phyloP scores from a whole-genome alignment of 495 filamentous ascomycete species.

The Podospora appendiculata region DNA sequence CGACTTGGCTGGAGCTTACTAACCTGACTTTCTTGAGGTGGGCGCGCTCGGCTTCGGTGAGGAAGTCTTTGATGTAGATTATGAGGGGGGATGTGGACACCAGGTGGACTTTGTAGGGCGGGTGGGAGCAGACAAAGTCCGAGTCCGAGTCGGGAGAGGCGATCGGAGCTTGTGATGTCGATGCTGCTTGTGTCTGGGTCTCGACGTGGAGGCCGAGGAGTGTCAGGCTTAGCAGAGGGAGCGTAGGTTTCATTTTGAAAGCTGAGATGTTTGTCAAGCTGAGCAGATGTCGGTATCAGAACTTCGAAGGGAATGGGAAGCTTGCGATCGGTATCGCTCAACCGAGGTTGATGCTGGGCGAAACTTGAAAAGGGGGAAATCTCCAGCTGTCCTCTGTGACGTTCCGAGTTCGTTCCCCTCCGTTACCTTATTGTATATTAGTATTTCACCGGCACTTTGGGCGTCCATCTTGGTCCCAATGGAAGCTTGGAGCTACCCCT shows the following conservation, averaged over 20 bases:
- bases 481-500: too few species aligned
- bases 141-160: conserved; percentile 4
- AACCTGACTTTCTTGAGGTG: conserved; percentile 28
- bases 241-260: too few species aligned
- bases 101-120: conserved; percentile 36
- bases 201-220: not conserved
- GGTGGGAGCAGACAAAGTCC: conserved; percentile 22
- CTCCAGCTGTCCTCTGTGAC: too few species aligned
- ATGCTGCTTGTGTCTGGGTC: not conserved
- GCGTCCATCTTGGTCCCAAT: too few species aligned
- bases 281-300: not conserved
- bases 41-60: conserved; percentile 26
- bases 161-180: conserved; percentile 18
- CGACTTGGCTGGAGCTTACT: conserved; percentile 36
- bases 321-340: not conserved
- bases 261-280: too few species aligned
- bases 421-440: too few species aligned
- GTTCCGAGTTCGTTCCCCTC: too few species aligned
- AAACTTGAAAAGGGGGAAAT: too few species aligned
- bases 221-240: not conserved
- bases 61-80: conserved; percentile 42
- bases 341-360: too few species aligned
- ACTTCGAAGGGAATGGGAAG: not conserved
- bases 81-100: conserved; percentile 44
- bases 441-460: too few species aligned